phyloP scores from a whole-genome alignment of 345 rosid genomes.

The Citrus sp. region DNA sequence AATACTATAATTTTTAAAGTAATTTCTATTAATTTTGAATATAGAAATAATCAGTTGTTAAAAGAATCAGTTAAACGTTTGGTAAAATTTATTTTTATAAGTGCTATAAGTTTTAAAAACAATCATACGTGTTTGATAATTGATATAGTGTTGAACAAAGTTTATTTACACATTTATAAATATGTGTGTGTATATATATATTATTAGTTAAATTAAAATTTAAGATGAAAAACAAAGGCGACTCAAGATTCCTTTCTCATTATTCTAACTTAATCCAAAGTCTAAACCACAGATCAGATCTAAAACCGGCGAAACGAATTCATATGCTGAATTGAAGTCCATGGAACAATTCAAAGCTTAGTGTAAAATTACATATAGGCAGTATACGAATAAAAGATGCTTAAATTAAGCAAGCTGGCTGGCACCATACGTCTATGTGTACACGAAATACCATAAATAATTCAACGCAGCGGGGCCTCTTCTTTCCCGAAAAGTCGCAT shows the following conservation, averaged over 20 bases:
- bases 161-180: too few relatives aligned
- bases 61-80: too few relatives aligned
- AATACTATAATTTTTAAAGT: too few relatives aligned
- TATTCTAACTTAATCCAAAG: not conserved
- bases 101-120: too few relatives aligned
- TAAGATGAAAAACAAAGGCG: too few relatives aligned
- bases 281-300: not conserved
- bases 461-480: not conserved
- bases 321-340: not conserved
- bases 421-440: not conserved
- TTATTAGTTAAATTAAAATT: too few relatives aligned
- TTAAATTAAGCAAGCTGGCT: not conserved
- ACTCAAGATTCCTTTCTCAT: not conserved
- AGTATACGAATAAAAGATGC: not conserved
- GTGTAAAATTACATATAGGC: not conserved
- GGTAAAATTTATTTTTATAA: too few relatives aligned
- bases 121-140: too few relatives aligned
- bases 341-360: not conserved
- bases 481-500: not conserved
- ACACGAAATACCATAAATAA: too few relatives aligned
- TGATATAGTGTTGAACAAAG: accelerated
- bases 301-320: not conserved
- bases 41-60: too few relatives aligned
- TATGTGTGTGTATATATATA: too few relatives aligned
- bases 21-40: accelerated